phyloP scores from a whole-genome alignment of 441 rosid genomes.

The Isatis lusitanica region DNA sequence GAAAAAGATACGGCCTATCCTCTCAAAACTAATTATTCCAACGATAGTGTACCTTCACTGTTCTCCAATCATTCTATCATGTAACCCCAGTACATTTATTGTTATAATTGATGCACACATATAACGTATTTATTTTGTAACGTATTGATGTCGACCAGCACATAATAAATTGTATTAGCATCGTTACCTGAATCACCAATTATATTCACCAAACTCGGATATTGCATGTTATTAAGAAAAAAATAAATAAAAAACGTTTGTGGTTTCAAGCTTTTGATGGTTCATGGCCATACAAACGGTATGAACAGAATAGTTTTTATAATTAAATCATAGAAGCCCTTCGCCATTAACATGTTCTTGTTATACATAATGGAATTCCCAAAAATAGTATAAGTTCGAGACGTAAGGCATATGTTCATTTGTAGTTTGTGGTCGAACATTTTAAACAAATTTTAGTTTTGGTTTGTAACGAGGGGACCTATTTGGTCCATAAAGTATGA shows the following conservation, averaged over 20 bases:
- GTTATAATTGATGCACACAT: slow-evolving; percentile 6
- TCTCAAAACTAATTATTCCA: slow-evolving; percentile 17
- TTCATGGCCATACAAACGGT: neutral
- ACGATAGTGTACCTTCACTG: slow-evolving; percentile 19
- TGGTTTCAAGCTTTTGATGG: neutral
- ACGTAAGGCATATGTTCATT: neutral
- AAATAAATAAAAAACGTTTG: neutral
- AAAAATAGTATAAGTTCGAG: neutral
- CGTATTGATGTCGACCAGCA: neutral
- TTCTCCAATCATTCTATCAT: slow-evolving; percentile 19
- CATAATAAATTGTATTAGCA: neutral
- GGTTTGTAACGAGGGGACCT: slow-evolving; percentile 28
- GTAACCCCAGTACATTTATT: slow-evolving; percentile 13
- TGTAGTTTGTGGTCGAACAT: slow-evolving; percentile 19
- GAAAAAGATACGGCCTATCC: slow-evolving; percentile 16
- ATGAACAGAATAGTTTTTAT: neutral
- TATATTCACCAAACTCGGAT: neutral
- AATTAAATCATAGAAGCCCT: neutral
- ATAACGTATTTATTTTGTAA: slow-evolving; percentile 3
- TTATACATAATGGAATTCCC: neutral
- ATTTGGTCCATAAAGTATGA: slow-evolving; percentile 17
- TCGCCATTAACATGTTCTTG: neutral
- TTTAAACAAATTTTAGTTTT: neutral
- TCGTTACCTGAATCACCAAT: neutral
- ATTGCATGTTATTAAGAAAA: neutral